Base-by-base conservation (phyloP, 768 basidiomycete genomes). In the Tubosaeta sp. region DNA sequence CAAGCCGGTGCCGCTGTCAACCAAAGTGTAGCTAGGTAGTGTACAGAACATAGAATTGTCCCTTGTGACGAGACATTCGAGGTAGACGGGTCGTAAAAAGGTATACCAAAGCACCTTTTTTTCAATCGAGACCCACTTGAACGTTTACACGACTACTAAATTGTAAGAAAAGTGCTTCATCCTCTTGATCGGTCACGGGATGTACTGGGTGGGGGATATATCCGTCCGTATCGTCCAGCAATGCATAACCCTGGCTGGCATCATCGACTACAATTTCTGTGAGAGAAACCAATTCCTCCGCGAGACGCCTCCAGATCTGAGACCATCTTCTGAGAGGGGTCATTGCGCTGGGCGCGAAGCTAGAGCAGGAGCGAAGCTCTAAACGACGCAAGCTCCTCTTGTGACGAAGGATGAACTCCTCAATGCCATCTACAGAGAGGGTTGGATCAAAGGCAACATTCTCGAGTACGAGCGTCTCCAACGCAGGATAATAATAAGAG, bases 321-420 rank as follows among this genome's bases (percentile, higher is more conserved):
- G 61, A 56, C 66, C 66, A 68, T 24, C 34, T 58, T 31, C 68
- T 59, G 13, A 59, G 1, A 27, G 61, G 46, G 14, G 52, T 46
- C 14, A 49, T 29, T 3, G n/a, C 6, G 19, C 22, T 52, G 18
- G 54, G 44, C 4, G 56, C 55, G 22, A 66, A 69, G 46, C 59
- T 69, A 1, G 61, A 43, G 31, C 68, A 68, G 3, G 59, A 61
- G 35, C n/a, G 52, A 30, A 68, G 35, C 21, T 69, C 66, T 5
- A 68, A 43, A 27, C 50, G 58, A 6, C 58, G 61, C 4, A 68
- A 34, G 21, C 46, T 54, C 22, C 38, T 48, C 44, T 69, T 69
- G 55, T 68, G 68, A 13, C 68, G 61, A 19, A 68, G 2, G 19
- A 68, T 49, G 29, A 68, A 69, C 3, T 66, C 66, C 12, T 68